Evolutionary conservation across 306 rosid species (phyloP).

Genomic region (Luffa acutangula): DNA sequence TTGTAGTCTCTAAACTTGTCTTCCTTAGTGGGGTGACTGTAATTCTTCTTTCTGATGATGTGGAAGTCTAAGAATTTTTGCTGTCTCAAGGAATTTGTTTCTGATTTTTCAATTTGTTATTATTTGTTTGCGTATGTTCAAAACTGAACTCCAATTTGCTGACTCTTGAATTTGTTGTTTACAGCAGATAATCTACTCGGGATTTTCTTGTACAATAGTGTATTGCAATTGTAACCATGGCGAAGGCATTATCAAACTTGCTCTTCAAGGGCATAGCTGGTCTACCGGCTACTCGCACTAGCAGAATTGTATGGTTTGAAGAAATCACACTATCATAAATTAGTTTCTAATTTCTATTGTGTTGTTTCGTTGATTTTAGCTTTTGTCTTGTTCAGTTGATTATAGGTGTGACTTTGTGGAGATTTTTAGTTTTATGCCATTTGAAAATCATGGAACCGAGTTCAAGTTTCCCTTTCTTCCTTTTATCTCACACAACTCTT

Average conservation of each 20-base stretch:
- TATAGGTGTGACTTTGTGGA: neutral
- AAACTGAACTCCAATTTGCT: neutral
- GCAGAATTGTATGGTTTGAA: conserved; percentile 19
- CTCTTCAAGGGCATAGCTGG: conserved; percentile 25
- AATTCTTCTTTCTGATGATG: neutral
- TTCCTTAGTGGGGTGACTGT: neutral
- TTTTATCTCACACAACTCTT: neutral
- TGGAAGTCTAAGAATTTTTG: neutral
- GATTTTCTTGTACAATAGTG: neutral
- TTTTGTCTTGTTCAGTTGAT: neutral
- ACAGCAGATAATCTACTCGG: neutral
- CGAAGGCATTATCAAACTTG: conserved; percentile 27
- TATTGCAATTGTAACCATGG: conserved; percentile 14
- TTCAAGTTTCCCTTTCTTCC: neutral
- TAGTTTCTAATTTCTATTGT: neutral
- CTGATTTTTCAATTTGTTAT: neutral
- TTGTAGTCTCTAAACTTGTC: neutral
- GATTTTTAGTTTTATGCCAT: neutral
- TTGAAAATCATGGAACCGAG: neutral
- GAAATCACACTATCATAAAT: neutral
- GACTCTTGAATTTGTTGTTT: neutral
- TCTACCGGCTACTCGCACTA: conserved; percentile 19
- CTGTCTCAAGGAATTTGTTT: neutral
- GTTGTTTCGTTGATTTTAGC: neutral
- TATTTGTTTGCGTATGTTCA: neutral